Conservation (phyloP, 192 early-diverging fungal genomes). For the Podila minutissima region DNA sequence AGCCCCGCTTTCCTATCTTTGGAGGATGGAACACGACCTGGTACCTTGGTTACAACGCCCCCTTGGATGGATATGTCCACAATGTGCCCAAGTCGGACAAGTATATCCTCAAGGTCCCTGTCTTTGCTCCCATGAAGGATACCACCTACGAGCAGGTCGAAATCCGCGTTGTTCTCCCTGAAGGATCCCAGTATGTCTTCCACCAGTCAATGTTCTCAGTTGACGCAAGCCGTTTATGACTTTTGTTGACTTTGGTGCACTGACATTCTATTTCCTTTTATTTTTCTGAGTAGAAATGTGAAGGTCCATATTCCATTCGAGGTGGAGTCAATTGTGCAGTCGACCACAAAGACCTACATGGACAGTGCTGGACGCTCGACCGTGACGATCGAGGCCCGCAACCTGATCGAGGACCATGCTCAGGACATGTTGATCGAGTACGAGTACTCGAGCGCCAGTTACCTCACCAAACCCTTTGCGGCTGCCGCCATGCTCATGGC, state of each 20-base stretch:
- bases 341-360: constrained; percentile 80
- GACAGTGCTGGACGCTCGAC: constrained; percentile 91
- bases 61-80: constrained; percentile 72
- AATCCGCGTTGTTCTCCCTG: constrained; percentile 87
- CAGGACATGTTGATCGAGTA: constrained; percentile 67
- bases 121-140: constrained; percentile 71
- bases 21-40: constrained; percentile 99
- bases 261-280: constrained; percentile 6
- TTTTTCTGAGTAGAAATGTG: constrained; percentile 61
- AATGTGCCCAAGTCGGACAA: constrained; percentile 49
- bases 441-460: constrained; percentile 45
- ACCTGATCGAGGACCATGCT: constrained; percentile 78
- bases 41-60: constrained; percentile 91
- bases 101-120: constrained; percentile 75
- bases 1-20: constrained; percentile 92
- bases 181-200: constrained; percentile 81
- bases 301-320: constrained; percentile 69
- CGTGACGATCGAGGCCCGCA: constrained; percentile 73
- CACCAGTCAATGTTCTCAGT: not conserved
- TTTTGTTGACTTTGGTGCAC: not conserved
- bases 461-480: constrained; percentile 72
- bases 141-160: constrained; percentile 71
- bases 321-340: constrained; percentile 63
- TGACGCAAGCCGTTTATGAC: too few relatives aligned
- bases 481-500: constrained; percentile 59